Percentiles rank a stretch among this genome's conserved stretches.
Evolutionary conservation across 2,329 filamentous ascomycete genomes (phyloP).

Genomic region (Clathrospora elynae): DNA sequence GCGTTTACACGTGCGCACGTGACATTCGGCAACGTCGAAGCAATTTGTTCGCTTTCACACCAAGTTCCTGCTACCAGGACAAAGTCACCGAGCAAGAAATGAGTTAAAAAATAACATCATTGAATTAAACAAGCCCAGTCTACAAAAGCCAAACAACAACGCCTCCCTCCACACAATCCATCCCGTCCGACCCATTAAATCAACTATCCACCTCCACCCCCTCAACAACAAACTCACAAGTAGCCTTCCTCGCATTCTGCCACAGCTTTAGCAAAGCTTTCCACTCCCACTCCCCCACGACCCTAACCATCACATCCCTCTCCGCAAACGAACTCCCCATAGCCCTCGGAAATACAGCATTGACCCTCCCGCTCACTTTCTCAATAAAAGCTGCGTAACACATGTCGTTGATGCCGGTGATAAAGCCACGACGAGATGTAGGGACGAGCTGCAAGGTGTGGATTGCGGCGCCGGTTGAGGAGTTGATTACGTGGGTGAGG

Average conservation of each 20-base stretch:
- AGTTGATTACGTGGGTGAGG: constrained; percentile 1
- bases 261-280: background rate
- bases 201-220: background rate
- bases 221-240: constrained; percentile 6
- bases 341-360: background rate
- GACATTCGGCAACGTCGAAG: too few species aligned
- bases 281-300: background rate
- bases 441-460: constrained; percentile 1
- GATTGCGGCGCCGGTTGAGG: background rate
- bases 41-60: too few species aligned
- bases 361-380: background rate
- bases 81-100: too few species aligned
- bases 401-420: background rate
- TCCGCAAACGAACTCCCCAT: background rate
- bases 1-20: too few species aligned
- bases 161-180: background rate
- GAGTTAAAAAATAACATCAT: too few species aligned
- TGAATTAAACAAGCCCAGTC: too few species aligned
- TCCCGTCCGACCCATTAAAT: background rate
- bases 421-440: background rate
- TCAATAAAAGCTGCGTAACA: too few species aligned
- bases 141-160: too few species aligned
- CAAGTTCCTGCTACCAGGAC: too few species aligned
- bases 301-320: background rate
- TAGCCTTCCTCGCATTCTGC: constrained; percentile 2